Conservation (phyloP, 2,329 filamentous ascomycete genomes). For the Fusarium tjaetaba region DNA sequence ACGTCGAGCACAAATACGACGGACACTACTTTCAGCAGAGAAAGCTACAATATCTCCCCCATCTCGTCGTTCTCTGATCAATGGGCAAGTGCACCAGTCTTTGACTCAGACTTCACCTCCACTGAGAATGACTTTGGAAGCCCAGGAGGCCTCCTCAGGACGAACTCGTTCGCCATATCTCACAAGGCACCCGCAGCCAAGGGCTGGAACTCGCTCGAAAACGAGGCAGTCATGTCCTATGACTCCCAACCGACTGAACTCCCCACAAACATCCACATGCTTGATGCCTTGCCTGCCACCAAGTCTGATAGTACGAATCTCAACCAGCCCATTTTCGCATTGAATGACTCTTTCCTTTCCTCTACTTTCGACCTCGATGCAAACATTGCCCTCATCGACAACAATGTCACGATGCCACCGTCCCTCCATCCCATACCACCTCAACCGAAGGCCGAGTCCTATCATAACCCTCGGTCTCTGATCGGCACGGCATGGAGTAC, state of each 20-base stretch:
- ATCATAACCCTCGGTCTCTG: slow-evolving; percentile 46
- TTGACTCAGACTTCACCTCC: slow-evolving; percentile 58
- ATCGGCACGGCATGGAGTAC: slow-evolving; percentile 57
- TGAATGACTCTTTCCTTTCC: slow-evolving; percentile 48
- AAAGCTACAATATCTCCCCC: slow-evolving; percentile 58
- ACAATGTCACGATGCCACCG: slow-evolving; percentile 35
- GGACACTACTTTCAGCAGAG: slow-evolving; percentile 52
- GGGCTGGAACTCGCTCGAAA: slow-evolving; percentile 40
- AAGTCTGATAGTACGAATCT: slow-evolving; percentile 44
- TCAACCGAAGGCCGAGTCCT: slow-evolving; percentile 42
- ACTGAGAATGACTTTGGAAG: slow-evolving; percentile 54
- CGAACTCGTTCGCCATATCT: slow-evolving; percentile 36
- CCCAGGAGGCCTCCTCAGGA: slow-evolving; percentile 46
- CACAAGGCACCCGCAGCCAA: slow-evolving; percentile 39
- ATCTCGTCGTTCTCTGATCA: slow-evolving; percentile 54
- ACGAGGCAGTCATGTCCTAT: slow-evolving; percentile 44
- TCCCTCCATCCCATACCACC: slow-evolving; percentile 20
- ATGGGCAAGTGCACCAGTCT: slow-evolving; percentile 54
- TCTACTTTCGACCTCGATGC: slow-evolving; percentile 49
- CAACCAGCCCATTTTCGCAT: slow-evolving; percentile 51
- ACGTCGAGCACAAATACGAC: slow-evolving; percentile 51
- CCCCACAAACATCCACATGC: slow-evolving; percentile 53
- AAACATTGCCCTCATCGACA: slow-evolving; percentile 51
- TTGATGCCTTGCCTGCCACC: slow-evolving; percentile 45
- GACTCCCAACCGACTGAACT: slow-evolving; percentile 53